Evolutionary conservation across 2,329 filamentous ascomycete genomes (phyloP).

Genomic region (Phyllosticta paracitricarpa): DNA sequence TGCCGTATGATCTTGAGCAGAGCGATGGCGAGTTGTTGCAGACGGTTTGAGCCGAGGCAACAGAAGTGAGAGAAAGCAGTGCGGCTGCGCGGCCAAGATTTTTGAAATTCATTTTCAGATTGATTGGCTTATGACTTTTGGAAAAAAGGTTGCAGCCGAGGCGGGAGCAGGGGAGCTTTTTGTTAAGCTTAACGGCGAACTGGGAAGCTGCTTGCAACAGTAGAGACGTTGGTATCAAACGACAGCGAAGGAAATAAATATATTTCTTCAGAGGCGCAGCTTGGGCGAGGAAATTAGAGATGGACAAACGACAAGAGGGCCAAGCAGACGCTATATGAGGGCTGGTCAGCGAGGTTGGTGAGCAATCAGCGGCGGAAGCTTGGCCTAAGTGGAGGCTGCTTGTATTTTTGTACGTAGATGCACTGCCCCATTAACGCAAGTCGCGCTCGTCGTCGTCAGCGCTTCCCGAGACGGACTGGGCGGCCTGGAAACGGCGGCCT

Average conservation of each 20-base stretch:
- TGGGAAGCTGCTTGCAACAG: neutral
- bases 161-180: neutral
- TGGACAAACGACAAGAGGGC: neutral
- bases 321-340: neutral
- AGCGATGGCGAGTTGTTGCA: slow-evolving; percentile 70
- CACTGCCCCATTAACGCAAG: neutral
- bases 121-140: neutral
- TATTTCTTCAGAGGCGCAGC: neutral
- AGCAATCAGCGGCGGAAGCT: neutral
- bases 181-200: neutral
- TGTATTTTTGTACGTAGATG: neutral
- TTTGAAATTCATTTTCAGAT: slow-evolving; percentile 2
- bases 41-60: slow-evolving; percentile 21
- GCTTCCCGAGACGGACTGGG: neutral
- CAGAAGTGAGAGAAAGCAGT: slow-evolving; percentile 2
- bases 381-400: neutral
- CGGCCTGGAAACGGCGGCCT: neutral
- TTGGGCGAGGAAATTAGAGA: neutral
- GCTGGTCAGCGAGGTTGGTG: neutral
- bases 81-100: slow-evolving; percentile 1
- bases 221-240: neutral
- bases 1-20: slow-evolving; percentile 57
- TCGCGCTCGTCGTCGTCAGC: neutral
- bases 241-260: neutral
- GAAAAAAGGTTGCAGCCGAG: neutral